Base-by-base conservation (phyloP, 2,329 filamentous ascomycete species). In the Alternaria sp. region DNA sequence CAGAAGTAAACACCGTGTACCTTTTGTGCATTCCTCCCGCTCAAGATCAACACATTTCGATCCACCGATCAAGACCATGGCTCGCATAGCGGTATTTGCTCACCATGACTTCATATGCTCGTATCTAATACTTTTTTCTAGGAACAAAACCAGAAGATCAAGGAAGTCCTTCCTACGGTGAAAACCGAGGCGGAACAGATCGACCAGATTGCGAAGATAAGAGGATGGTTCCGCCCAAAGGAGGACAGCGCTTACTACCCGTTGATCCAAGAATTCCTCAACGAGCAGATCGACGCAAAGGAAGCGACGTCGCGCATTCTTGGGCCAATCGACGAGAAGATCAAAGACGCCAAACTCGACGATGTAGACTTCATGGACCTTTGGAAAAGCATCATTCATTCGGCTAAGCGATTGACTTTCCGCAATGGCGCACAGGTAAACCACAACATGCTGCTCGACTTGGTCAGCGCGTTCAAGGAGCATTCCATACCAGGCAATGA, bases 341-440 rank as follows among this genome's bases (percentile, higher is more conserved):
- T 74, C n/a, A 51, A 58, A 2, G 62, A 61, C 6, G 42, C 48
- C 38, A 57, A 65, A 43, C 52, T 67, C 16, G 66, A 71, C 44
- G 64, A 68, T 16, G 62, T 70, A 6, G 26, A 68, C 51, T 71
- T 66, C 47, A 43, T 66, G 36, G 70, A 74, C 32, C 55, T 77
- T 3, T 76, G 71, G 70, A 73, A 73, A 58, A 73, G 70, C 52
- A 56, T 77, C 49, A 65, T 77, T 8, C 75, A 78, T 48, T 67
- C 72, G 1, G 68, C 74, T 30, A 72, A 68, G 54, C 62, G 69
- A 3, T 69, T 67, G 7, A 44, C 68, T 1, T 75, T 64, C 57
- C 57, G 51, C 4, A 34, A 68, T n/a, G 30, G 32, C 24, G 6
- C 34, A 5, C 28, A 3, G 7, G 20, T 22, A 41, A 60, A 16